Evolutionary conservation across 139 green algal species (phyloP), one percentile per base, ranked within the genome.

Genomic region (Asterochloris sp.): DNA sequence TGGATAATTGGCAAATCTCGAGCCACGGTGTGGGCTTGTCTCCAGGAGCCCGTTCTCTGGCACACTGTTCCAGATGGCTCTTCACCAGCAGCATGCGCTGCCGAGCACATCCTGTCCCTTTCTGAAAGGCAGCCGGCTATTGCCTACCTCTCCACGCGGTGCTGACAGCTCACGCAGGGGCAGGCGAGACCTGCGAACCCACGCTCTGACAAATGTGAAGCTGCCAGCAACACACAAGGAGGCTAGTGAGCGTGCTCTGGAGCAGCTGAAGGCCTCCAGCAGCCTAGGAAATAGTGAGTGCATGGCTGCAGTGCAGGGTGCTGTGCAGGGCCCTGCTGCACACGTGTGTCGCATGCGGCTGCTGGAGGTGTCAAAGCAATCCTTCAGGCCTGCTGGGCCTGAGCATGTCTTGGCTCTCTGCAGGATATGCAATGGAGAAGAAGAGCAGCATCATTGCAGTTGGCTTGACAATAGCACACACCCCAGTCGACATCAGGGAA

Each of bases 401-500:
- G 66, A 26, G 66, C 66, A 71, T 2, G 21, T 24, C 21, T 71
- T 71, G 66, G 19, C 23, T 76, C 69, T 73, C 54, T 21, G 47
- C 94, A 99, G 95, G 95, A 60, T 98, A 98, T 89, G 91, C 95
- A 19, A 86, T 89, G 69, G 92, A 97, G 85, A 91, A 90, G 83
- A 97, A 99, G 89, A 96, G 89, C 88, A 93, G 87, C 87, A 98
- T 99, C 82, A 96, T 99, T 66, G 90, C 93, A 75, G 96, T 99
- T 69, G 97, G 97, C 12, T 89, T 99, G 9, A 98, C 95, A 63
- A 93, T 99, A 21, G 95, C 98, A 88, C 97, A 94, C 67, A 92
- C 95, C 0, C 97, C 97, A 15, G 97, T 99, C 10, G 94, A 98
- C 84, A 86, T 99, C 71, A 92, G 97, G 17, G 97, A 99, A 89